Conservation (phyloP, 2,329 filamentous ascomycete genomes). For the Penicillium sp. region DNA sequence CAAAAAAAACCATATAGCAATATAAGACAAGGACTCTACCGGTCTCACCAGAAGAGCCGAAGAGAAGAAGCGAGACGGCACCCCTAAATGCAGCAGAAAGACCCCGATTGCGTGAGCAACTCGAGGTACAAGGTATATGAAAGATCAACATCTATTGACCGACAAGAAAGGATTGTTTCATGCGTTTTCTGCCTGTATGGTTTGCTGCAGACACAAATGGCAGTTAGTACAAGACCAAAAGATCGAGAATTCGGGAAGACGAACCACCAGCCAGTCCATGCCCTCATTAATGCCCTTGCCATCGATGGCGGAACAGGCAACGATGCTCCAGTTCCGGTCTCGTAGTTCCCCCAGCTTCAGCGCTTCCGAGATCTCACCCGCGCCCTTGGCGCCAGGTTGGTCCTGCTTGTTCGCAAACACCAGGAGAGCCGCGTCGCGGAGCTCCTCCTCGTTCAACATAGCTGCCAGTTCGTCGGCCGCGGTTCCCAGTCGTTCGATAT, state of each 20-base stretch:
- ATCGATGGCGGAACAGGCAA: constrained; percentile 94
- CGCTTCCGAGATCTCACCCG: constrained; percentile 93
- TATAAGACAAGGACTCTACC: constrained; percentile 37
- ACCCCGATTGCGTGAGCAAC: constrained; percentile 13
- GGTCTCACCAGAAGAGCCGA: constrained; percentile 20
- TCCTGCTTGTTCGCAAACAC: constrained; percentile 99
- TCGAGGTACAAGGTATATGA: constrained; percentile 29
- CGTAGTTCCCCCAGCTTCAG: constrained; percentile 84
- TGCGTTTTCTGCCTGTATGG: constrained; percentile 45
- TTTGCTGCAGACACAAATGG: constrained; percentile 35
- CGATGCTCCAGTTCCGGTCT: constrained; percentile 98
- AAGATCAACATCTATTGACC: constrained; percentile 32
- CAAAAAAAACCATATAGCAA: constrained; percentile 29
- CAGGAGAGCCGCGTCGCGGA: constrained; percentile 84
- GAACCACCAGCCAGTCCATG: constrained; percentile 97
- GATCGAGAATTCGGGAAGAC: constrained; percentile 28
- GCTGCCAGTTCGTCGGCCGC: constrained; percentile 88
- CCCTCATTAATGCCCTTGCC: constrained; percentile 92
- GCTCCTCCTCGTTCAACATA: constrained; percentile 96
- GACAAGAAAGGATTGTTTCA: constrained; percentile 33
- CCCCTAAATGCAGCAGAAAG: constrained; percentile 24
- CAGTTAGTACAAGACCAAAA: constrained; percentile 14
- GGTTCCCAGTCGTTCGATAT: constrained; percentile 90
- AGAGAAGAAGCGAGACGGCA: constrained; percentile 23
- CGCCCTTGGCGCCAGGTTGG: constrained; percentile 92